Evolutionary conservation across 371 early-diverging fungal genomes (phyloP), one percentile per base, ranked within the genome.

Genomic region (Mortierella polycephala): DNA sequence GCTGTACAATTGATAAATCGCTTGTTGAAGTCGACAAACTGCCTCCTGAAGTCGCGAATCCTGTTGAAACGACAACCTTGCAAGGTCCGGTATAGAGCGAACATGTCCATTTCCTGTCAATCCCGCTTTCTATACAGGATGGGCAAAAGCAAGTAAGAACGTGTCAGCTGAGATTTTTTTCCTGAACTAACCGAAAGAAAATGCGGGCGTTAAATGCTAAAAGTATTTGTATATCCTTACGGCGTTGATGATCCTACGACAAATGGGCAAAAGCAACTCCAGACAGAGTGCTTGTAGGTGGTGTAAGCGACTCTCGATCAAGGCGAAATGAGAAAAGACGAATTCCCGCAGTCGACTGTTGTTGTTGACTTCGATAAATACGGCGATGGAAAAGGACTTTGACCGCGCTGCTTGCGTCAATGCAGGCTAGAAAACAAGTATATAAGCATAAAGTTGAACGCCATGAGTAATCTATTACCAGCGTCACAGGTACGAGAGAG

Each of bases 261-360:
- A 85, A 45, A 83, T 74, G 39, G 83, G 81, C 50, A 84, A 83
- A 7, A 89, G 72, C 21, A 86, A 57, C 47, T 84, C 83, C 58
- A 86, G 77, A 20, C 86, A 87, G 12, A 84, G 81, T 39, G 84
- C 83, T 64, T 90, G 88, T 21, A 90, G 75, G 57, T 87, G 88
- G 68, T 90, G 89, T 39, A 90, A 60, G 69, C 85, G 84, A 59
- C 84, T 86, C 64, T 90, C 91, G 60, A 90, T 83, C 21, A 90
- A 71, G 9, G 89, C 86, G 70, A 88, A 90, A 67, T 90, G 91
- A 5, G 91, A 88, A 67, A 89, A 90, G 37, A 90, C 79, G 57
- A 89, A 89, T 62, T 89, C 89, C 42, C 86, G 84, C 13, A 89
- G 63, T 5, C 71, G 69, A 51, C 81, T 77, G 63, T 87, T 86